A percentile compares a stretch with the other conserved stretches of the same genome.
Evolutionary conservation across 2,329 filamentous ascomycete genomes (phyloP).

Genomic region (Ceratocystis huliohia): DNA sequence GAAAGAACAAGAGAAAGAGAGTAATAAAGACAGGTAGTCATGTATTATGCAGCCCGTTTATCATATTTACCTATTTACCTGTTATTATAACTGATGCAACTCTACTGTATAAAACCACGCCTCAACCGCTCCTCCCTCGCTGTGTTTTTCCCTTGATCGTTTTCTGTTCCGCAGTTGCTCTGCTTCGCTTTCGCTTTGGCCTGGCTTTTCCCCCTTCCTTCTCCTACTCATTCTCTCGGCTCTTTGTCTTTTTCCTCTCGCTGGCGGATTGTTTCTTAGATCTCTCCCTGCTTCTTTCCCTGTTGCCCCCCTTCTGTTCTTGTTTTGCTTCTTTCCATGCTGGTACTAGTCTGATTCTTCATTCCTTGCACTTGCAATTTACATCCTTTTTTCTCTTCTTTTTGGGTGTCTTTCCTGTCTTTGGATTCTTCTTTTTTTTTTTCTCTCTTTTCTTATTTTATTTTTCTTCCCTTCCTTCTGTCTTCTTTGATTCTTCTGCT

Average conservation of each 20-base stretch:
- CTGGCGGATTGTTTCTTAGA: neutral
- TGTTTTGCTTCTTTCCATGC: constrained; percentile 13
- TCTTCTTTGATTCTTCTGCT: neutral
- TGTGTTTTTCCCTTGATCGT: neutral
- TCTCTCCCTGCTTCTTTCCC: neutral
- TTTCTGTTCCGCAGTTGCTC: neutral
- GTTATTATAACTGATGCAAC: neutral
- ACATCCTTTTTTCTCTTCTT: neutral
- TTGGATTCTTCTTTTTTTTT: neutral
- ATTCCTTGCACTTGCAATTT: neutral
- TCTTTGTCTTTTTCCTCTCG: neutral
- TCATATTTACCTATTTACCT: neutral
- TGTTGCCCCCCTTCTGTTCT: constrained; percentile 8
- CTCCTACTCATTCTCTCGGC: neutral
- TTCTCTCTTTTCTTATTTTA: neutral
- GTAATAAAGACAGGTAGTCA: neutral
- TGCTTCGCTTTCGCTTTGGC: neutral
- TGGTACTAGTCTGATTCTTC: constrained; percentile 9
- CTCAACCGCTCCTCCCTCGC: neutral
- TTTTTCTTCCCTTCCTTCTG: neutral
- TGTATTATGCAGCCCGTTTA: neutral
- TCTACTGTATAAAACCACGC: neutral
- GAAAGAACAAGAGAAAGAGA: neutral
- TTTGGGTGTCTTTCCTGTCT: neutral
- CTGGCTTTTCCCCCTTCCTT: neutral